These are phyloP conservation scores for Kwoniella europaea DNA, from an alignment of 768 basidiomycete genomes.

Conservation along the genomic window DNA sequence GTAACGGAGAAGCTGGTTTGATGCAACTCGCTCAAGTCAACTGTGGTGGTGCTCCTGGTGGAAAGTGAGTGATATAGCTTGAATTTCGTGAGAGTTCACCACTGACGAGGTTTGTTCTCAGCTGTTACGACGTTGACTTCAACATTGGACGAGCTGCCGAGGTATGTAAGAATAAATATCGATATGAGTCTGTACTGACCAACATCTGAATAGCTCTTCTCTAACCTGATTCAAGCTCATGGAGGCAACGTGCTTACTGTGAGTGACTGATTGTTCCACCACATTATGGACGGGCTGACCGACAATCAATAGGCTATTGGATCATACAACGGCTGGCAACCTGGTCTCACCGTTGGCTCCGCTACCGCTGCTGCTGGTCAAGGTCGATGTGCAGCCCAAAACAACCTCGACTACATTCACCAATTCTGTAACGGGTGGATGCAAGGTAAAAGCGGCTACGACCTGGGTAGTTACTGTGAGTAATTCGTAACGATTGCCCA, in stretches of 20 bases:
- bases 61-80: constrained; percentile 18
- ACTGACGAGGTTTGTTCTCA: constrained; percentile 10
- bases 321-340: constrained; percentile 63
- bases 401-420: constrained; percentile 75
- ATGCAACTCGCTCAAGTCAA: constrained; percentile 86
- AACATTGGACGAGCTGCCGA: constrained; percentile 72
- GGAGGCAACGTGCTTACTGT: constrained; percentile 49
- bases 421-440: constrained; percentile 54
- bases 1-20: constrained; percentile 79
- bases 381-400: constrained; percentile 70
- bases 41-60: constrained; percentile 61
- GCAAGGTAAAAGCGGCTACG: constrained; percentile 47
- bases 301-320: constrained; percentile 64
- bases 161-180: constrained; percentile 6
- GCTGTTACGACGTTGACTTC: constrained; percentile 61
- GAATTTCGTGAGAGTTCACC: neutral
- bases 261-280: neutral
- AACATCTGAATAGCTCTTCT: constrained; percentile 34
- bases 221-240: constrained; percentile 38
- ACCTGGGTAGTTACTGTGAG: constrained; percentile 47
- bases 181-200: too few species aligned
- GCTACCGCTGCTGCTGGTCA: constrained; percentile 58
- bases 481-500: neutral
- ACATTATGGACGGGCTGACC: constrained; percentile 62
- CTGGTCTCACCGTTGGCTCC: constrained; percentile 47